Evolutionary conservation across 176 grass and related monocot genomes (phyloP), one percentile per base, ranked within the genome.

Genomic region (Rhynchospora pubera): DNA sequence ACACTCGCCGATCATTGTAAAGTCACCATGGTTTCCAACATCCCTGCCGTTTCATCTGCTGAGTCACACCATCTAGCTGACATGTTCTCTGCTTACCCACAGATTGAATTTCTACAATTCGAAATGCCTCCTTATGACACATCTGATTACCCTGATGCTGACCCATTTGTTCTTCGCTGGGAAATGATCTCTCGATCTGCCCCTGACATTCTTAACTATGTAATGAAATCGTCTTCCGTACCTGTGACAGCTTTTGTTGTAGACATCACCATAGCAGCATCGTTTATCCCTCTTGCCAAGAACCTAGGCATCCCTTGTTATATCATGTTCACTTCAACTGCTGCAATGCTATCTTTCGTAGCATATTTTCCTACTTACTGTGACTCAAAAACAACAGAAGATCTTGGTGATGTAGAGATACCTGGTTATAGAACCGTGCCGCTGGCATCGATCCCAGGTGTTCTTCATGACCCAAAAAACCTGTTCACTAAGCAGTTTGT

Each of bases 401-500:
- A 10, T 13, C 57, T 87, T 42, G 83, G 85, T 50, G 87, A 94
- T 84, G 76, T 91, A 50, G 61, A 78, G n/a, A 23, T 94, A 61
- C 89, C 86, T 0, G 86, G 82, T 12, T 66, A 88, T 14, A 30
- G 82, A 0, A 71, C 14, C 5, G 11, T 95, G 6, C 28, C 78
- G 16, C 9, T 24, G 0, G 19, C 59, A 0, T 71, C 1, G 7
- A 48, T 92, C 0, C 93, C 90, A 1, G n/a, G 48, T 23, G 24
- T 55, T 24, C 79, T 95, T 18, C 73, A 72, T 6, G 56, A 95
- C 65, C 74, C 63, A 19, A 61, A 67, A 73, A 65, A 79, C 0
- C 86, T 92, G 42, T 95, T 95, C 77, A 90, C 90, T 2, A 88
- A 79, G 70, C 86, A 84, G 15, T 89, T 90, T 71, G 80, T 95